Evolutionary conservation across 306 rosid species (phyloP).

Genomic region (Acmispon strigosus): DNA sequence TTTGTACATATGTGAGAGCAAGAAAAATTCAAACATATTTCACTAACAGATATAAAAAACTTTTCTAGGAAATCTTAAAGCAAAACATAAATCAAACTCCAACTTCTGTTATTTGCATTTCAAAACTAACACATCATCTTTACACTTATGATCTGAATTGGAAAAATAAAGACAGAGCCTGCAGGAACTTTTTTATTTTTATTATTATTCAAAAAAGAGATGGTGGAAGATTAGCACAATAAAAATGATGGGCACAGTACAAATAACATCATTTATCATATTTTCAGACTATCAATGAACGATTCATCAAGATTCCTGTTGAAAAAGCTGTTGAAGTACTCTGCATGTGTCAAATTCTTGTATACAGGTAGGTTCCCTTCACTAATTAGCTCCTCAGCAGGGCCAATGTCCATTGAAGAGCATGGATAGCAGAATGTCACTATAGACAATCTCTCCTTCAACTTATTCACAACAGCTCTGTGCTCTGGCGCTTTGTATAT

Average conservation of each 20-base stretch:
- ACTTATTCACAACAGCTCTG: conserved; percentile 39
- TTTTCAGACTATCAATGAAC: conserved; percentile 34
- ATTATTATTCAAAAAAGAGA: neutral
- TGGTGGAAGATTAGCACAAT: neutral
- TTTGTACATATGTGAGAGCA: neutral
- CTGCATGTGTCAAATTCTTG: conserved; percentile 31
- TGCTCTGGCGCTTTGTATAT: conserved; percentile 46
- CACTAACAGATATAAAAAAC: no score
- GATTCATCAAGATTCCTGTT: conserved; percentile 32
- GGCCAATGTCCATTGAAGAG: conserved; percentile 27
- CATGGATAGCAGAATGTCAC: conserved; percentile 39
- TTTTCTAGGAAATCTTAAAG: neutral
- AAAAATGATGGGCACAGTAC: neutral
- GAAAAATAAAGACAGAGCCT: no score
- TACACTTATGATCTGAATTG: no score
- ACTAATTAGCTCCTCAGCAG: conserved; percentile 17
- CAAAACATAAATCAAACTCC: neutral
- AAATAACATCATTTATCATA: conserved; percentile 5
- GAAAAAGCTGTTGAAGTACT: conserved; percentile 30
- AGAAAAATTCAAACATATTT: neutral
- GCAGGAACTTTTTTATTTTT: neutral
- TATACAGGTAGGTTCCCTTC: conserved; percentile 24
- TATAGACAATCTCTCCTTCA: conserved; percentile 32
- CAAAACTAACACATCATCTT: no score
- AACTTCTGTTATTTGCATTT: neutral